These are phyloP conservation scores for Tulasnella calospora DNA, from an alignment of 768 basidiomycete genomes.

Conservation along the genomic window DNA sequence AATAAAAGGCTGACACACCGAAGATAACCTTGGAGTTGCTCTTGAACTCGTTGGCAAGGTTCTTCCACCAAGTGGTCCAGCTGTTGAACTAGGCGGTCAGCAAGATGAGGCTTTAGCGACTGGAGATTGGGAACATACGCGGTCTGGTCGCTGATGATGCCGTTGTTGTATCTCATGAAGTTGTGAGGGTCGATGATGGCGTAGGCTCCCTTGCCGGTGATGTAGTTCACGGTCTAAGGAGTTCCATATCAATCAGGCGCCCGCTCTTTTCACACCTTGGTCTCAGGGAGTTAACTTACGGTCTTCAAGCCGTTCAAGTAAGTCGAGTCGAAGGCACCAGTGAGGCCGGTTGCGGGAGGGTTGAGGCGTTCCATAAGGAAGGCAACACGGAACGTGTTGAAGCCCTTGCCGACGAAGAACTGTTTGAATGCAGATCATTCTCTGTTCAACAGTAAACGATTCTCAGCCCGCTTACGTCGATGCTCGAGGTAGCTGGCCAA, in stretches of 20 bases:
- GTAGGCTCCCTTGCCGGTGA: constrained; percentile 56
- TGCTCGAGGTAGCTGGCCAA: constrained; percentile 44
- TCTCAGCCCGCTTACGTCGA: constrained; percentile 36
- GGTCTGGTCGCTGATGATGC: constrained; percentile 47
- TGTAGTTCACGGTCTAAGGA: constrained; percentile 48
- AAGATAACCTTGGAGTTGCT: constrained; percentile 14
- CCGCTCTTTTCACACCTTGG: not conserved
- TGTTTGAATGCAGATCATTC: constrained; percentile 16
- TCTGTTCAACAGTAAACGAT: not conserved
- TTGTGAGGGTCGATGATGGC: constrained; percentile 57
- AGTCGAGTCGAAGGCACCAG: constrained; percentile 49
- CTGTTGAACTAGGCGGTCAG: constrained; percentile 2
- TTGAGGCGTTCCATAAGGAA: constrained; percentile 56
- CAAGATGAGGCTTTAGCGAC: not conserved
- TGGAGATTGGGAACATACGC: constrained; percentile 30
- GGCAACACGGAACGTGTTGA: constrained; percentile 59
- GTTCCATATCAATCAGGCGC: constrained; percentile 45
- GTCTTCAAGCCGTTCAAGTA: constrained; percentile 51
- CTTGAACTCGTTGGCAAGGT: constrained; percentile 54
- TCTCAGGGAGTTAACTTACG: not conserved
- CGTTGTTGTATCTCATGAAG: constrained; percentile 56
- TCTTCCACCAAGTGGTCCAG: constrained; percentile 45
- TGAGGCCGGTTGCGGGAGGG: constrained; percentile 51
- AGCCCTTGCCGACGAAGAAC: constrained; percentile 53
- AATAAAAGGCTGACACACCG: not conserved